Base-by-base conservation (phyloP, 129 eudicot species). In the Gnaphalium uliginosum region DNA sequence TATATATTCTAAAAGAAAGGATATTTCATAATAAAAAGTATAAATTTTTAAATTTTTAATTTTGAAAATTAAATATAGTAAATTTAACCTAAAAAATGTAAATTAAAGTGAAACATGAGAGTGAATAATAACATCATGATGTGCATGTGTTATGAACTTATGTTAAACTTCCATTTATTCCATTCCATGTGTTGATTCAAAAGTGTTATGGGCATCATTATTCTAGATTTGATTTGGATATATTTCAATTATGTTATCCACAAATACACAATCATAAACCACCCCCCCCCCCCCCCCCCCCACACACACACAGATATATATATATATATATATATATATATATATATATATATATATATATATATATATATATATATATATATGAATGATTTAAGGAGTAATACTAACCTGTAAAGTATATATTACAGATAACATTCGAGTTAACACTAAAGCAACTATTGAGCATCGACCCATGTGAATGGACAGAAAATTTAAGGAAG, bases 401-500 rank as follows among this genome's bases (percentile, higher is more conserved):
- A 27, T 9, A 46, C 53, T 33, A 37, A 62, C 24, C 23, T 56
- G 18, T 69, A 69, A 43, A 58, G 15, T 61, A 57, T 77, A 62
- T 77, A 6, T 25, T 64, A 85, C 90, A 93, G 98, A 90, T 93
- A 3, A 93, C 98, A 15, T 93, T 93, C 74, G 85, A 85, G 68
- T 74, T 93, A 73, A 90, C 92, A 50, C 78, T 93, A 85, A 93
- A 93, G 89, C 98, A 90, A 72, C 83, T 93, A 53, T 84, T 93
- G 92, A 93, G 98, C 74, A 86, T 86, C 71, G 98, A 93, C 81
- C 98, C 98, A 13, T 88, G 96, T 76, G 95, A 90, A 50, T 93
- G 96, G 96, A 93, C 95, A 11, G 89, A 88, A 71, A 88, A 87
- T 48, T 85, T 93, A 54, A 90, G 89, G 86, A 90, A 93, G 77